These are phyloP conservation scores for Leccinum subgranulosum DNA, from an alignment of 768 basidiomycete genomes.

Conservation along the genomic window DNA sequence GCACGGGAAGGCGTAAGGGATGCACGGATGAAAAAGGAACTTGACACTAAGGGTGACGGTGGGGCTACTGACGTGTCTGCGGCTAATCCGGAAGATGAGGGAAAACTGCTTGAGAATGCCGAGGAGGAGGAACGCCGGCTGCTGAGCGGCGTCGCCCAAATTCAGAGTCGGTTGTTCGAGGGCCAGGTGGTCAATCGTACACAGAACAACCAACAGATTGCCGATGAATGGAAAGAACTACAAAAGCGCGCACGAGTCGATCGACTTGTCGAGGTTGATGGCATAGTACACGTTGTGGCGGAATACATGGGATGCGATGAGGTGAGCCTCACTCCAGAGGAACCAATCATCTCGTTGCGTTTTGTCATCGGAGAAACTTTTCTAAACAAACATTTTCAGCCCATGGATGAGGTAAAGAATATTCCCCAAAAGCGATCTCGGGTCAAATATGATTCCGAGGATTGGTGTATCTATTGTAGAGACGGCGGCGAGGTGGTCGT, in stretches of 20 bases:
- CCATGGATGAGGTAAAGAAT: slow-evolving; percentile 10
- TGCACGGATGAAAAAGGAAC: slow-evolving; percentile 44
- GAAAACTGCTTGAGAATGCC: slow-evolving; percentile 36
- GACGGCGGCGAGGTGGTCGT: slow-evolving; percentile 54
- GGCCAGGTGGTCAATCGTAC: slow-evolving; percentile 39
- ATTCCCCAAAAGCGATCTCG: slow-evolving; percentile 31
- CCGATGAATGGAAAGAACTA: slow-evolving; percentile 43
- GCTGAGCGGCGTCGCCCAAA: slow-evolving; percentile 55
- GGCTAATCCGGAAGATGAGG: slow-evolving; percentile 20
- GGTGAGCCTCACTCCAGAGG: slow-evolving; percentile 26
- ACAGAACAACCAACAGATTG: slow-evolving; percentile 42
- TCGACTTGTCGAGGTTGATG: slow-evolving; percentile 39
- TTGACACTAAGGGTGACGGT: slow-evolving; percentile 7
- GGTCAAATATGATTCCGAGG: slow-evolving; percentile 47
- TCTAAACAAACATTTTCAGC: slow-evolving; percentile 14
- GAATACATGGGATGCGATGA: slow-evolving; percentile 25
- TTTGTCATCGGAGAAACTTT: neutral
- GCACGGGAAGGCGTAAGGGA: slow-evolving; percentile 41
- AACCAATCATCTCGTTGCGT: neutral
- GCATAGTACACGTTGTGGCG: slow-evolving; percentile 31
- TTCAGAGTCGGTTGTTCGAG: slow-evolving; percentile 57
- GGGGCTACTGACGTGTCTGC: neutral
- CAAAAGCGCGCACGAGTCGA: slow-evolving; percentile 43
- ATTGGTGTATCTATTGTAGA: slow-evolving; percentile 57
- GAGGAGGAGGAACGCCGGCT: slow-evolving; percentile 53